A percentile compares a stretch with the other conserved stretches of the same genome.
phyloP scores from a whole-genome alignment of 805 yeast species.

The Schwanniomyces yamadae region DNA sequence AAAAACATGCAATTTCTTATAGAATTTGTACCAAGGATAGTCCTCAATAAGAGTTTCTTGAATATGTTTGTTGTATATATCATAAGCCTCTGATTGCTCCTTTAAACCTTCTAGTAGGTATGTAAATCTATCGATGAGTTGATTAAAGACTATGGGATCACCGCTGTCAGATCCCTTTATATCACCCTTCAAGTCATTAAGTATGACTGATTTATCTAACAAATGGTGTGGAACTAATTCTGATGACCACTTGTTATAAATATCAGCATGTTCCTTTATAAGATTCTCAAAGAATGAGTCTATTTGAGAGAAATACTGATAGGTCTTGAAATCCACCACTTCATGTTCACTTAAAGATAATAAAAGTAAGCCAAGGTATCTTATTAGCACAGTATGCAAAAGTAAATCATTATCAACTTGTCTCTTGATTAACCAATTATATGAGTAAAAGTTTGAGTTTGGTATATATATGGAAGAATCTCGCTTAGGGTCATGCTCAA shows the following conservation, averaged over 20 bases:
- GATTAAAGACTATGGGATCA: conserved; percentile 9
- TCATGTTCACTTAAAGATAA: conserved; percentile 41
- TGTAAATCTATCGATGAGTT: conserved; percentile 12
- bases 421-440: conserved; percentile 29
- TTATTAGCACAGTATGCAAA: conserved; percentile 35
- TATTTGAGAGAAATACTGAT: conserved; percentile 19
- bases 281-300: conserved; percentile 17
- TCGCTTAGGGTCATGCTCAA: conserved; percentile 26
- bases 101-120: conserved; percentile 12
- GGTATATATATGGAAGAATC: conserved; percentile 30
- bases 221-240: conserved; percentile 15
- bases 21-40: conserved; percentile 73
- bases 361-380: conserved; percentile 35
- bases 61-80: conserved; percentile 45
- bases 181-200: conserved; percentile 23
- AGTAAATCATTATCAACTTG: conserved; percentile 24
- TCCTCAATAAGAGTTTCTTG: conserved; percentile 57
- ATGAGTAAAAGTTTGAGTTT: conserved; percentile 34
- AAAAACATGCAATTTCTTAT: conserved; percentile 57
- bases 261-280: conserved; percentile 8
- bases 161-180: conserved; percentile 9
- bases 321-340: conserved; percentile 28
- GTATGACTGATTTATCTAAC: conserved; percentile 20
- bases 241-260: conserved; percentile 21
- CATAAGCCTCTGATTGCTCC: conserved; percentile 42